Percentiles rank a stretch among this genome's conserved stretches.
phyloP scores from a whole-genome alignment of 495 filamentous ascomycete genomes.

The Poronia punctata region DNA sequence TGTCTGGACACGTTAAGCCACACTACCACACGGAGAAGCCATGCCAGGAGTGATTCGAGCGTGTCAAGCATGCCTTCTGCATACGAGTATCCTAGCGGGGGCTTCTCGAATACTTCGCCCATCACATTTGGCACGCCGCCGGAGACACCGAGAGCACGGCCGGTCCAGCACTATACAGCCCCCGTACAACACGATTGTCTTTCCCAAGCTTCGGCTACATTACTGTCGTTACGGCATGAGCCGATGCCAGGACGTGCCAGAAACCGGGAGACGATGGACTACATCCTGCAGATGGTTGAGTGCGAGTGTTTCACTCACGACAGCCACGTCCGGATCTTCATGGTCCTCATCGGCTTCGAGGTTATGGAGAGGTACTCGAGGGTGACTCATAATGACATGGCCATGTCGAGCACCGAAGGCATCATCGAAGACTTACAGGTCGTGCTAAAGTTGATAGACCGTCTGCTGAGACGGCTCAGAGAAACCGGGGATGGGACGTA shows the following conservation, averaged over 20 bases:
- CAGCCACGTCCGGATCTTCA: conserved; percentile 8
- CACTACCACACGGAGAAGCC: conserved; percentile 2
- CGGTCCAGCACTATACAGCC: conserved; percentile 2
- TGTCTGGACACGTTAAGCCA: conserved; percentile 6
- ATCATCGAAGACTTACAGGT: conserved; percentile 10
- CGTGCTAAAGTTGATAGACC: conserved; percentile 10
- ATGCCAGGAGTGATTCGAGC: conserved; percentile 12
- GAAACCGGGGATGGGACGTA: conserved; percentile 6
- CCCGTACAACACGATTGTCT: conserved; percentile 10
- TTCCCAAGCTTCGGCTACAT: conserved; percentile 8
- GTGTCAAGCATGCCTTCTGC: conserved; percentile 8
- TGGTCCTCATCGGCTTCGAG: conserved; percentile 10
- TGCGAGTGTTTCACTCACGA: conserved; percentile 11
- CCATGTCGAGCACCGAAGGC: conserved; percentile 7
- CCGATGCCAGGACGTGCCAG: background rate
- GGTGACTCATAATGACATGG: conserved; percentile 2
- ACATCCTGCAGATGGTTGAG: conserved; percentile 10
- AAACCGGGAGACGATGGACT: conserved; percentile 9
- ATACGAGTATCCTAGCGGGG: conserved; percentile 2
- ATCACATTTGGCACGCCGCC: conserved; percentile 9
- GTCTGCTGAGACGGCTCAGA: conserved; percentile 8
- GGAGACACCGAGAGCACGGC: conserved; percentile 6
- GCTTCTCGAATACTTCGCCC: conserved; percentile 4
- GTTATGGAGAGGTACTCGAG: conserved; percentile 10
- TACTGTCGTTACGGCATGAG: conserved; percentile 7